Base-by-base conservation (phyloP, 306 rosid genomes). In the Gastrolobium villosum region DNA sequence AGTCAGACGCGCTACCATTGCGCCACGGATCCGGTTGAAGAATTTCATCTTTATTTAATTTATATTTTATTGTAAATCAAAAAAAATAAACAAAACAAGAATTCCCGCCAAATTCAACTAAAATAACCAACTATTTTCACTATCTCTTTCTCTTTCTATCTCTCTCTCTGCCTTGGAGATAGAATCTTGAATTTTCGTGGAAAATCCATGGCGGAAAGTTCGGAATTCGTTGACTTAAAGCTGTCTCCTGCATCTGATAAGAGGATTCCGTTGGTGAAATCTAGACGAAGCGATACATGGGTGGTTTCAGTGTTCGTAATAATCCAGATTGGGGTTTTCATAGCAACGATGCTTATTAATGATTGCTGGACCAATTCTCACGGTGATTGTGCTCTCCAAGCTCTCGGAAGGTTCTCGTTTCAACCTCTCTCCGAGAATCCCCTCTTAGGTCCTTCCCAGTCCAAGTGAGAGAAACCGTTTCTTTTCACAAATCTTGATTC, bases 381-480 rank as follows among this genome's bases (percentile, higher is more conserved):
- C 36, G 83, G 89, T 40, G 92, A 92, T 59, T 94, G 99, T 60
- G 72, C 88, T 20, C 45, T 94, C 76, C 68, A 75, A 10, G 31
- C 76, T 20, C 89, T 94, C 2, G 97, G 99, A 32, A 86, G 97
- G 63, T 75, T 92, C 46, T 92, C 99, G 34, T 95, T 92, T 74
- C 99, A 94, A 88, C 97, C 90, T 48, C 90, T 92, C 64, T 2
- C 85, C 0, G 99, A 94, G 80, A 94, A 94, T 76, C 97, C 99
- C 11, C 84, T 92, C 37, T 89, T 94, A 48, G 99, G 99, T 13
- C 97, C 99, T 80, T 92, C 99, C 14, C 90, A 89, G 79, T 95
- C 97, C 60, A 89, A 90, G 99, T 95, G 37, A 83, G 97, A 59
- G 56, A 2, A 26, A 2, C n/a, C 10, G 3, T 64, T 41, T 7